These are phyloP conservation scores for Nasturtium officinale DNA, from an alignment of 345 rosid genomes.

Conservation along the genomic window DNA sequence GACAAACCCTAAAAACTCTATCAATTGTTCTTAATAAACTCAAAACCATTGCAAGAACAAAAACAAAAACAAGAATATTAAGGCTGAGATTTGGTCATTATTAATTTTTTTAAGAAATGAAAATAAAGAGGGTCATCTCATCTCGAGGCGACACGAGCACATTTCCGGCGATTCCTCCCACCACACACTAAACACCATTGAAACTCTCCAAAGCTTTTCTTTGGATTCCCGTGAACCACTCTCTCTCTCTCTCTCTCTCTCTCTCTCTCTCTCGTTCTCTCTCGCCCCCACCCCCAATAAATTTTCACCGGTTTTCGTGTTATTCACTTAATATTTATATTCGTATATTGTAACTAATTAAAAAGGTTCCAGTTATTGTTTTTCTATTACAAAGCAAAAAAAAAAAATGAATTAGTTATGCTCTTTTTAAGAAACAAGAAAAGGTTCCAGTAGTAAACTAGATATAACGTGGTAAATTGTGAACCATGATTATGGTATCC, in stretches of 20 bases:
- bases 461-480: background rate
- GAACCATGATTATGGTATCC: background rate
- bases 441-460: too few species aligned
- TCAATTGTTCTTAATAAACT: background rate
- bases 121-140: constrained; percentile 17
- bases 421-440: too few species aligned
- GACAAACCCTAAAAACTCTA: constrained; percentile 35
- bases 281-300: constrained; percentile 32
- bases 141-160: constrained; percentile 96
- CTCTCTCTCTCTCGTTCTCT: background rate
- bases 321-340: constrained; percentile 2
- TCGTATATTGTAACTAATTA: background rate
- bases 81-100: constrained; percentile 9
- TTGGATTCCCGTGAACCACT: constrained; percentile 57
- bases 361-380: background rate
- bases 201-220: constrained; percentile 54
- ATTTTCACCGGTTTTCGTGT: constrained; percentile 41
- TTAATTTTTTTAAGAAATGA: constrained; percentile 2
- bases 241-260: constrained; percentile 3
- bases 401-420: too few species aligned
- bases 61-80: background rate
- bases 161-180: constrained; percentile 97
- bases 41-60: constrained; percentile 22
- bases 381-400: too few species aligned
- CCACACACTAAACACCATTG: constrained; percentile 51